Percentiles rank a stretch among this genome's conserved stretches.
phyloP scores from a whole-genome alignment of 2,329 filamentous ascomycete genomes.

The Graphilbum ipis-grandicollis region DNA sequence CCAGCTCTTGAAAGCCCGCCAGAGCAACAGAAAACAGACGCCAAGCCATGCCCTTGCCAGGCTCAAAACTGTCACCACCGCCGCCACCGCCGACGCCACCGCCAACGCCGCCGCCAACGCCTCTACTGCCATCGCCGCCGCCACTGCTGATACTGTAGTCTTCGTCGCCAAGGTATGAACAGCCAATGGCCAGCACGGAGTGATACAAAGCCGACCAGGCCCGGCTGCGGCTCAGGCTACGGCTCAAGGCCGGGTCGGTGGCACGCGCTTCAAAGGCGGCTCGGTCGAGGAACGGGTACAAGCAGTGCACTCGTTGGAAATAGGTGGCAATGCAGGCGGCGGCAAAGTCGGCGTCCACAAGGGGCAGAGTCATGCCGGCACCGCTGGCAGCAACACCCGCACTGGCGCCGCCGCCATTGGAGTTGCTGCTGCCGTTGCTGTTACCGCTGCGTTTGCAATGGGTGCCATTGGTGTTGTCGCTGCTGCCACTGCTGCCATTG shows the following conservation, averaged over 20 bases:
- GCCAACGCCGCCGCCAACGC: conserved; percentile 11
- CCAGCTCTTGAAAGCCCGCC: conserved; percentile 17
- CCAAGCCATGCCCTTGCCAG: conserved; percentile 21
- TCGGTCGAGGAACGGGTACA: conserved; percentile 23
- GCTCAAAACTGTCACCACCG: conserved; percentile 14
- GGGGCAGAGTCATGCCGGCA: not conserved
- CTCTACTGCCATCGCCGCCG: not conserved
- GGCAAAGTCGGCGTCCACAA: conserved; percentile 1
- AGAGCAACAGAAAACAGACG: conserved; percentile 20
- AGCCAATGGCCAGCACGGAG: conserved; percentile 19
- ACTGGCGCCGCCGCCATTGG: too few species aligned
- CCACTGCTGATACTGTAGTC: too few species aligned
- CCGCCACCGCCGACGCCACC: not conserved
- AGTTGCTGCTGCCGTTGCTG: too few species aligned
- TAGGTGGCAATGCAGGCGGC: conserved; percentile 13
- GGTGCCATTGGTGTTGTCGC: not conserved
- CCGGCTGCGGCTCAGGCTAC: conserved; percentile 12
- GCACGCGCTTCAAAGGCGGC: conserved; percentile 17
- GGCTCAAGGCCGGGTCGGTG: conserved; percentile 11
- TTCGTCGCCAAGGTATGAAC: conserved; percentile 13
- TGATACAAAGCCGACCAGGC: conserved; percentile 22
- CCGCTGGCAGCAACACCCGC: not conserved
- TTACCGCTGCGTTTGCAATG: not conserved
- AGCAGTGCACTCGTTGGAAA: conserved; percentile 20
- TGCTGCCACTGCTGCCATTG: not conserved